Evolutionary conservation across 2,329 filamentous ascomycete genomes (phyloP).

Genomic region (Metarhizium rileyi): DNA sequence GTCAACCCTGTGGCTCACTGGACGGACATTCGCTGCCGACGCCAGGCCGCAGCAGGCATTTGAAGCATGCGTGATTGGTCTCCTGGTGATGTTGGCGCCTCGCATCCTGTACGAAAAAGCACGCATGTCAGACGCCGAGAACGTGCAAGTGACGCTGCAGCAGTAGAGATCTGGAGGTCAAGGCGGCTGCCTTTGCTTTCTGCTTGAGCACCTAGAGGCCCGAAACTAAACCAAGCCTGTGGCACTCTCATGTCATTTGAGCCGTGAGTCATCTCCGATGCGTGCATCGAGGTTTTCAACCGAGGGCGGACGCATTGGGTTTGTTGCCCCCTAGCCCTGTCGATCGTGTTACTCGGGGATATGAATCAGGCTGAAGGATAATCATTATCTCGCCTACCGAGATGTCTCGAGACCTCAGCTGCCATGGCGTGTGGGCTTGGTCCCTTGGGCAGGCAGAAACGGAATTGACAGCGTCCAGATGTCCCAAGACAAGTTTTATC

Average conservation of each 20-base stretch:
- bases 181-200: background rate
- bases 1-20: background rate
- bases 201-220: too few relatives aligned
- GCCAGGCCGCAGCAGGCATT: background rate
- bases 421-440: background rate
- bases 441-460: background rate
- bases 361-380: background rate
- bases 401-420: background rate
- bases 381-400: background rate
- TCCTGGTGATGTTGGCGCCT: background rate
- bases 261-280: constrained; percentile 1
- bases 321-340: background rate
- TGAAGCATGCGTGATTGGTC: background rate
- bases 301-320: background rate
- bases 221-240: too few relatives aligned
- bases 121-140: too few relatives aligned
- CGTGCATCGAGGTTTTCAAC: background rate
- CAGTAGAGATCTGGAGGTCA: background rate
- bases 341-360: background rate
- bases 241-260: background rate
- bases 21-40: background rate
- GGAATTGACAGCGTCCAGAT: background rate
- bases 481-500: background rate
- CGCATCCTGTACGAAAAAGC: background rate
- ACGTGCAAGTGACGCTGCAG: background rate